Percentiles rank a stretch among this genome's conserved stretches.
Evolutionary conservation across 768 basidiomycete genomes (phyloP).

Genomic region (Serendipita sp.): DNA sequence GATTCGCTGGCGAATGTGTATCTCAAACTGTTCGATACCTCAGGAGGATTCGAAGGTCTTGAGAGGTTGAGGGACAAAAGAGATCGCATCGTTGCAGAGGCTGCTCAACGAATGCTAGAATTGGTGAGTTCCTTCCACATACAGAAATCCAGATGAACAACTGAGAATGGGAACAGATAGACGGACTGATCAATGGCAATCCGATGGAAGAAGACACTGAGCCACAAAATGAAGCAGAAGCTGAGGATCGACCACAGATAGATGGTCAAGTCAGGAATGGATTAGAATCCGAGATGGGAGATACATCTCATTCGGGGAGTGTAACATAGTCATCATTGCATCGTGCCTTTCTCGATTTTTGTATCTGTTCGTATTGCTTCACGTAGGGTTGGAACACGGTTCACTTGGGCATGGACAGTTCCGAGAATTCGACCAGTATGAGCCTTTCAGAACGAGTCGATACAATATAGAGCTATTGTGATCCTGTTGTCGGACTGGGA

Average conservation of each 20-base stretch:
- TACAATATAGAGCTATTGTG: neutral
- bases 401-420: too few relatives aligned
- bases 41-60: neutral
- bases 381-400: too few relatives aligned
- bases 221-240: neutral
- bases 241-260: neutral
- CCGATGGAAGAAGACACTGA: neutral
- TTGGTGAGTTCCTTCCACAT: neutral
- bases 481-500: neutral
- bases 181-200: neutral
- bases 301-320: neutral
- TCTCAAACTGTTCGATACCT: neutral
- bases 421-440: neutral
- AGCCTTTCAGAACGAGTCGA: neutral
- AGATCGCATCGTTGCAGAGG: neutral
- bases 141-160: neutral
- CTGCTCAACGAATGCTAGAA: neutral
- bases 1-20: neutral
- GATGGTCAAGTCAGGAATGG: neutral
- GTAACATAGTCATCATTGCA: neutral
- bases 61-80: neutral
- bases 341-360: neutral
- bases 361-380: neutral
- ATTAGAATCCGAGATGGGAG: neutral
- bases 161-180: neutral